Evolutionary conservation across 169 alveolate species (phyloP).

Genomic region (Plasmodium yoelii): DNA sequence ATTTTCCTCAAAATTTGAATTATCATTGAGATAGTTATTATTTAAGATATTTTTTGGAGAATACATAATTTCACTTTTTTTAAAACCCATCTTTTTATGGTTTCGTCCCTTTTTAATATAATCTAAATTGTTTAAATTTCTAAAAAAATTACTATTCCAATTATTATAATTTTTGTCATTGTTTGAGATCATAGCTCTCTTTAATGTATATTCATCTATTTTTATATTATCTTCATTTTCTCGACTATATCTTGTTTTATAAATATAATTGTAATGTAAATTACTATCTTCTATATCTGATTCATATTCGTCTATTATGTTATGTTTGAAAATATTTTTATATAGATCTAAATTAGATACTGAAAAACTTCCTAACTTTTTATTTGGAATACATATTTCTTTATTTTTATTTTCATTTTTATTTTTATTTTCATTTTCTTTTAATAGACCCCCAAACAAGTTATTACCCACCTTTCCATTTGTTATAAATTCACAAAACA

Average conservation of each 20-base stretch:
- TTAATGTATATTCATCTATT: slow-evolving; percentile 63
- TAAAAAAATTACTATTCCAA: background rate
- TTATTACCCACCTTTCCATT: background rate
- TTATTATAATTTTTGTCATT: background rate
- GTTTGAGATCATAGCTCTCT: background rate
- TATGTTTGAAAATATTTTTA: slow-evolving; percentile 3
- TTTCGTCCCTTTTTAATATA: background rate
- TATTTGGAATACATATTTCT: background rate
- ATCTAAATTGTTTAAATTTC: background rate
- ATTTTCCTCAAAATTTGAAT: background rate
- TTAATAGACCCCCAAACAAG: background rate
- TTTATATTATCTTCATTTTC: slow-evolving; percentile 13
- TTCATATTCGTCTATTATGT: slow-evolving; percentile 16
- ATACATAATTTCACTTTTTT: background rate
- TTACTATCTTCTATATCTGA: background rate
- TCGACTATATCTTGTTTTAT: slow-evolving; percentile 59
- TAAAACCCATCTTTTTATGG: background rate
- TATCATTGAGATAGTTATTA: background rate
- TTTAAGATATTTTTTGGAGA: background rate
- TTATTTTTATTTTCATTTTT: background rate
- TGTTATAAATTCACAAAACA: background rate
- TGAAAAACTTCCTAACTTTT: slow-evolving; percentile 13
- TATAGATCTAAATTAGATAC: background rate
- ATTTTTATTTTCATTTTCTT: too few relatives aligned
- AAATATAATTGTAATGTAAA: slow-evolving; percentile 2